phyloP scores from a whole-genome alignment of 1,139 yeast genomes.

The Diutina scorzettiae region DNA sequence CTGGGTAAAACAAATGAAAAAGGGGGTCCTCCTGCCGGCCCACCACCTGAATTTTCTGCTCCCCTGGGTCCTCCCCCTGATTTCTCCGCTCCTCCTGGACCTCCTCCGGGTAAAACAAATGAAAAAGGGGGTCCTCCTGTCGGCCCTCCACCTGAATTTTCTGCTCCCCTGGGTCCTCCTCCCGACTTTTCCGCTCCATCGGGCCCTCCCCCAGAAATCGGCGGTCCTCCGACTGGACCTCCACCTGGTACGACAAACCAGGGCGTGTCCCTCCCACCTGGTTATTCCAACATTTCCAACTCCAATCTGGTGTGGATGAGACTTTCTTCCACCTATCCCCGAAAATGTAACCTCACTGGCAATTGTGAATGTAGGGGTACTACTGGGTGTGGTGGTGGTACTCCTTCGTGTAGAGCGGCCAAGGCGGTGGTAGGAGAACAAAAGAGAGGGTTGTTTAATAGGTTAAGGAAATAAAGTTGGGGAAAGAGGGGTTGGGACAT shows the following conservation, averaged over 20 bases:
- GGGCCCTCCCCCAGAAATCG: not conserved
- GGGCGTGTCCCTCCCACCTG: not conserved
- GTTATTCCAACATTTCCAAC: not conserved
- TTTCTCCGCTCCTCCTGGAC: constrained; percentile 1
- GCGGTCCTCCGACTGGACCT: not conserved
- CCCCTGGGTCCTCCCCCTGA: not conserved
- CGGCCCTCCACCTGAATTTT: not conserved
- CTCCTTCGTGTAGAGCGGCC: constrained; percentile 2
- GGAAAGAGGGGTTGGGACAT: no score
- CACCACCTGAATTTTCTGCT: not conserved
- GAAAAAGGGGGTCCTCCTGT: not conserved
- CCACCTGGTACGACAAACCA: not conserved
- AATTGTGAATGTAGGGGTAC: not conserved
- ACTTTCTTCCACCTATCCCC: not conserved
- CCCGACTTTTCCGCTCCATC: constrained; percentile 5
- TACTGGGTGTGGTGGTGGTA: constrained; percentile 2
- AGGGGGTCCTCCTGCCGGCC: not conserved
- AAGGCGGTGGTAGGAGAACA: not conserved
- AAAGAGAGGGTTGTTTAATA: not conserved
- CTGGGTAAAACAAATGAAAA: not conserved
- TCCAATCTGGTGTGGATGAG: not conserved
- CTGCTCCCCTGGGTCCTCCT: constrained; percentile 3
- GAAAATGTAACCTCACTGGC: not conserved
- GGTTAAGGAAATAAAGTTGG: no score
- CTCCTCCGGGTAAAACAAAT: not conserved